Percentiles rank a stretch among this genome's conserved stretches.
phyloP scores from a whole-genome alignment of 129 eudicot species.

The Kitagawia praeruptora region DNA sequence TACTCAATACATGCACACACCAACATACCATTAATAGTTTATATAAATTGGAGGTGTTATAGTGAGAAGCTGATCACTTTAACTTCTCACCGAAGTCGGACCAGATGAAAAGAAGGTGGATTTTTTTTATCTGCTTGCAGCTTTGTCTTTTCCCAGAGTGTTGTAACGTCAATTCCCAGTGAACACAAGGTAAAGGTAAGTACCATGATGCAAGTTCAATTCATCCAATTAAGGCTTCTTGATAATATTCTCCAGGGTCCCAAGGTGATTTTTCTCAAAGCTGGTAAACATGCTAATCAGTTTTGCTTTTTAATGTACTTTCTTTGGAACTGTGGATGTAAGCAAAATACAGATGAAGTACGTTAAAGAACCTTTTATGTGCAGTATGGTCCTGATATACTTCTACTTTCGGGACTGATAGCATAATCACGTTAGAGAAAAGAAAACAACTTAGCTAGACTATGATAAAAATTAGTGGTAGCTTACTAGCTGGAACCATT shows the following conservation, averaged over 20 bases:
- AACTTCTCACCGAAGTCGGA: slow-evolving; percentile 79
- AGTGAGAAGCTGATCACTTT: slow-evolving; percentile 32
- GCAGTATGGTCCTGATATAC: slow-evolving; percentile 61
- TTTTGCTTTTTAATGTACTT: not conserved
- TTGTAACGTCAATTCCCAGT: slow-evolving; percentile 79
- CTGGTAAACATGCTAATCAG: slow-evolving; percentile 22
- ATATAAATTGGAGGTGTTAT: not conserved
- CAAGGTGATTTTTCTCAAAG: slow-evolving; percentile 15
- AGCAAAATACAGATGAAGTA: not conserved
- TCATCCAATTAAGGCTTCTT: slow-evolving; percentile 57
- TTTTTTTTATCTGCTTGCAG: slow-evolving; percentile 64
- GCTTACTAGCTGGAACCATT: not conserved
- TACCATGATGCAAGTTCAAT: slow-evolving; percentile 39
- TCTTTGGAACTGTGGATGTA: not conserved
- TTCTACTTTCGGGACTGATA: no score
- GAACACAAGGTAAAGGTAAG: not conserved
- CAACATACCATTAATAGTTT: not conserved
- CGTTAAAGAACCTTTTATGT: slow-evolving; percentile 10
- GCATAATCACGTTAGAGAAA: no score
- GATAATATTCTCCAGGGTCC: slow-evolving; percentile 14
- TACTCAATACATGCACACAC: not conserved
- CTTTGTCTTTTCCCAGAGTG: slow-evolving; percentile 89
- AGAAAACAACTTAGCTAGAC: no score
- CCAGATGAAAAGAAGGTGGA: slow-evolving; percentile 54
- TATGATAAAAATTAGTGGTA: not conserved